A percentile compares a stretch with the other conserved stretches of the same genome.
Evolutionary conservation across 1,139 yeast genomes (phyloP).

Genomic region (Suhomyces chickasaworum): DNA sequence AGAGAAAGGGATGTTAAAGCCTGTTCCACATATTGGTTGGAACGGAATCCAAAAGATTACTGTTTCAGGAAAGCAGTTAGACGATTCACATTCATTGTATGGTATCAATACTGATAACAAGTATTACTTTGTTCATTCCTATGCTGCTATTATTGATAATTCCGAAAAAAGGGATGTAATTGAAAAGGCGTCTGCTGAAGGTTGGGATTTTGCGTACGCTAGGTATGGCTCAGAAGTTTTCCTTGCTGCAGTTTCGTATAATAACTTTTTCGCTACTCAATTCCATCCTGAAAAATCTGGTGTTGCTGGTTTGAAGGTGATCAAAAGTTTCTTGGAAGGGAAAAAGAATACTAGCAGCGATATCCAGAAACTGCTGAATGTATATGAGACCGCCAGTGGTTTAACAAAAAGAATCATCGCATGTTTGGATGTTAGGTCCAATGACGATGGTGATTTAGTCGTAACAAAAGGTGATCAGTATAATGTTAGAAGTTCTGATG

Average conservation of each 20-base stretch:
- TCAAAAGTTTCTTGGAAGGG: slow-evolving; percentile 69
- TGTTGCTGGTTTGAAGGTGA: slow-evolving; percentile 75
- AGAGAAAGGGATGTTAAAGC: slow-evolving; percentile 42
- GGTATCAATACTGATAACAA: slow-evolving; percentile 66
- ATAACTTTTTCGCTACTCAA: slow-evolving; percentile 88
- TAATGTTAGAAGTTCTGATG: slow-evolving; percentile 78
- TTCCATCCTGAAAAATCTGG: slow-evolving; percentile 99
- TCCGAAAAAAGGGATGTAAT: slow-evolving; percentile 31
- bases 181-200: slow-evolving; percentile 40
- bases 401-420: slow-evolving; percentile 90
- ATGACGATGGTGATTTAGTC: slow-evolving; percentile 90
- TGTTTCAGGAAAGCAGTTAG: slow-evolving; percentile 19
- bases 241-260: slow-evolving; percentile 78
- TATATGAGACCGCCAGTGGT: slow-evolving; percentile 63
- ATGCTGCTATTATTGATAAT: slow-evolving; percentile 63
- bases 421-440: slow-evolving; percentile 92
- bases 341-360: slow-evolving; percentile 31
- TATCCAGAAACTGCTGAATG: slow-evolving; percentile 21
- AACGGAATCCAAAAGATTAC: slow-evolving; percentile 44
- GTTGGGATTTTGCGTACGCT: slow-evolving; percentile 80
- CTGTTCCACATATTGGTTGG: slow-evolving; percentile 98
- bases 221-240: slow-evolving; percentile 79
- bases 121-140: slow-evolving; percentile 94
- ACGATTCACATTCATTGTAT: slow-evolving; percentile 43
- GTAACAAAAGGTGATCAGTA: slow-evolving; percentile 98